Evolutionary conservation across 352 stramenopile genomes (phyloP).

Genomic region (Phytopythium aichiense): DNA sequence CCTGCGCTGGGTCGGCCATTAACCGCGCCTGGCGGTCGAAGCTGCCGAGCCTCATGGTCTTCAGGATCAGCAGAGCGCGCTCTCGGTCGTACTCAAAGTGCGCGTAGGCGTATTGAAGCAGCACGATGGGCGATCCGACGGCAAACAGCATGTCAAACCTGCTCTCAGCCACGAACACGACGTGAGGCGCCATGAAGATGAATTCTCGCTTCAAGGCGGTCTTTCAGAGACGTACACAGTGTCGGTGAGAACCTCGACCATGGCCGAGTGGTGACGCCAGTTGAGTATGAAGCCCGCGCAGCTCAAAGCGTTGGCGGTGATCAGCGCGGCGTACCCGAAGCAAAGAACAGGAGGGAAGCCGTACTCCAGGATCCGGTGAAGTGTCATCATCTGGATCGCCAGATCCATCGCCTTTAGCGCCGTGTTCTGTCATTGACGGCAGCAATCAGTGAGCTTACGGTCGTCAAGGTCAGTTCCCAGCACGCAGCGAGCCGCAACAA

Average conservation of each 20-base stretch:
- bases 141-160: conserved; percentile 11
- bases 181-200: no score
- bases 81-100: conserved; percentile 7
- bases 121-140: conserved; percentile 5
- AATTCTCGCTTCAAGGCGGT: background rate
- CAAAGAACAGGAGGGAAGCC: background rate
- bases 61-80: background rate
- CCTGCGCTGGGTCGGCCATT: conserved; percentile 1
- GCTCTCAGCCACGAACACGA: background rate
- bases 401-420: conserved; percentile 7
- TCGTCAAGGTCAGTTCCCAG: no score
- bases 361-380: conserved; percentile 1
- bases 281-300: conserved; percentile 8
- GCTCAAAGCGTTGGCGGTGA: conserved; percentile 1
- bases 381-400: conserved; percentile 1
- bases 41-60: background rate
- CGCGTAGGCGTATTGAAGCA: conserved; percentile 2
- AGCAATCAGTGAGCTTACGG: background rate
- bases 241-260: conserved; percentile 7
- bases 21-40: conserved; percentile 3
- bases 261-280: background rate
- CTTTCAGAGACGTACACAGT: conserved; percentile 2
- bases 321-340: background rate
- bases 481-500: background rate
- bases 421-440: background rate